Evolutionary conservation across 1,139 yeast species (phyloP), one percentile per base, ranked within the genome.

Genomic region (Nematodospora anomalae): DNA sequence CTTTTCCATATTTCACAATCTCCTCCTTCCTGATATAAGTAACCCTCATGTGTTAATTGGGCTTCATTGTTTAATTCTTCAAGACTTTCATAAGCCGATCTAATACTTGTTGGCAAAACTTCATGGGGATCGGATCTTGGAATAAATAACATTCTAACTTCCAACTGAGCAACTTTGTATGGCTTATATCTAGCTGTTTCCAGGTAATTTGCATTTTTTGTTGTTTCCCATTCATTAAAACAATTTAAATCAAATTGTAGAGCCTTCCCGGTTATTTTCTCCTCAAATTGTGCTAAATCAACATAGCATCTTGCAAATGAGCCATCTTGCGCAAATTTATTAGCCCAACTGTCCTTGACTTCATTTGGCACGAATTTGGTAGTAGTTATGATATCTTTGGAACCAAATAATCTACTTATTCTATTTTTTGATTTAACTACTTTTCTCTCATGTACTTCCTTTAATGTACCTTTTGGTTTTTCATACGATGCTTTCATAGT

Each of bases 241-340:
- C 92, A 75, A 11, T 80, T 76, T 40, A 87, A 59, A 36, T 74
- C 73, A 51, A 79, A 74, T 35, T 67, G 67, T 30, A 67, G 64
- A 0, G 79, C 69, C 36, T 64, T 62, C 18, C 86, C 84, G 13
- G 74, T 75, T 22, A 83, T 65, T 29, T 69, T 70, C 16, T 67
- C 60, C 50, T 80, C 80, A 49, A 76, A 76, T 44, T 79, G 80
- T 28, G 75, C 72, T 46, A 89, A 75, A 33, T 75, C 76, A 38
- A 90, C 67, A 47, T 80, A 79, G 42, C 87, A 76, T 47, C 90
- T 73, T 2, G 87, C 96, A 66, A 86, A 88, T 8, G 96, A 84
- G 1, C 97, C 97, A 61, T 90, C 97, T 34, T 68, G 70, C 2
- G 96, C 95, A 45, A 84, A 70, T 40, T 74, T 65, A 30, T 63